phyloP scores from a whole-genome alignment of 2,329 filamentous ascomycete species.

The Colletotrichum sp. region DNA sequence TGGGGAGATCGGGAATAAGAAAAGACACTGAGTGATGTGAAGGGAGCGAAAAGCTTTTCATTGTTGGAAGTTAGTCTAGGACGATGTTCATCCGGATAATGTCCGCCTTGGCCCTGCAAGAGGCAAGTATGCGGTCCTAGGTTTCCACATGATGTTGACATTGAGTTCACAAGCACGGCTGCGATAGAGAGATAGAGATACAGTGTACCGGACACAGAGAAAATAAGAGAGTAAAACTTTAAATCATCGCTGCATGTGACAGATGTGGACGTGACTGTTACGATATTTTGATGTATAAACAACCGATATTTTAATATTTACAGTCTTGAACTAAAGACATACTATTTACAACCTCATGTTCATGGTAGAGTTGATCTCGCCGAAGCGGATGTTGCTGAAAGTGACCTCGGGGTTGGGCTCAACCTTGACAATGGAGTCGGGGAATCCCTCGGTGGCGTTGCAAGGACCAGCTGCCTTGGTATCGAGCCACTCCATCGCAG shows the following conservation, averaged over 20 bases:
- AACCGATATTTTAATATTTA: neutral
- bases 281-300: neutral
- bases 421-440: slow-evolving; percentile 47
- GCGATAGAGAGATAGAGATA: neutral
- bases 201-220: no score
- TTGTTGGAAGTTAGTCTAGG: neutral
- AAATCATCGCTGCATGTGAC: no score
- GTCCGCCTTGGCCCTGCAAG: neutral
- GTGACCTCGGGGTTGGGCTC: slow-evolving; percentile 54
- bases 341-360: neutral
- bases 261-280: fast-evolving
- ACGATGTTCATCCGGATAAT: neutral
- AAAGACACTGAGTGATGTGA: neutral
- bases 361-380: slow-evolving; percentile 50
- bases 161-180: neutral
- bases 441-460: slow-evolving; percentile 57
- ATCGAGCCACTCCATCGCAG: slow-evolving; percentile 65
- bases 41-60: fast-evolving
- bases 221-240: no score
- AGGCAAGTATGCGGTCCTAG: neutral
- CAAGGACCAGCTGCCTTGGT: slow-evolving; percentile 57
- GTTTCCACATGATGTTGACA: neutral
- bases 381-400: slow-evolving; percentile 62
- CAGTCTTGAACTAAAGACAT: neutral
- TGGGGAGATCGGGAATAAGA: no score